Evolutionary conservation across 2,329 filamentous ascomycete genomes (phyloP), one percentile per base, ranked within the genome.

Genomic region (Aureobasidium subglaciale): DNA sequence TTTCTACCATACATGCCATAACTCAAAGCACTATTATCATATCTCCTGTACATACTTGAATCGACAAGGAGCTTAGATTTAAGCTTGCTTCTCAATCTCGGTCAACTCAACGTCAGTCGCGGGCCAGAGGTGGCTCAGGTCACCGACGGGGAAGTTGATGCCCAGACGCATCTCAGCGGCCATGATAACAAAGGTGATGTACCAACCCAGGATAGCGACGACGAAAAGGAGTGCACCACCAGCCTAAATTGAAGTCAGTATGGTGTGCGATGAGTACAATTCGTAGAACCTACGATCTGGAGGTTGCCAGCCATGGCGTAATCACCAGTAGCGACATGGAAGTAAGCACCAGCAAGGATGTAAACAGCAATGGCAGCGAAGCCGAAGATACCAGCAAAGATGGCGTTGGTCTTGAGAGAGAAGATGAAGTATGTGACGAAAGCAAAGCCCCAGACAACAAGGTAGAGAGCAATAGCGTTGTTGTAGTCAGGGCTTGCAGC

Each of bases 181-280:
- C 74, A 79, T 78, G 56, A 79, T 79, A 5, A 78, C 76, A 46
- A 79, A 72, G 9, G 74, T 73, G 66, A 79, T 77, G 58, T 79
- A 79, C 74, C 76, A 80, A 1, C 77, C 77, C 4, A 79, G 60
- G 0, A 72, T 20, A 0, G 71, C 75, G 1, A 77, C 74, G 1
- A 78, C 65, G 56, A 80, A 79, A 4, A 71, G 55, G 4, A 71
- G 41, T 6, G 69, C 69, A 25, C 67, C 70, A 18, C 69, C 70
- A 56, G 67, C 62, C 69, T 71, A 5, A n/a, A n/a, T 13, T 41
- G 16, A 30, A 0, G 32, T 50, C 13, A 50, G 34, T 16, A 22
- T 22, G n/a, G n/a, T n/a, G n/a, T n/a, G n/a, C n/a, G n/a, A n/a
- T n/a, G n/a, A n/a, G n/a, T n/a, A n/a, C n/a, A n/a, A n/a, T n/a